phyloP scores from a whole-genome alignment of 2,329 filamentous ascomycete species.

The Botryosphaeria dothidea region DNA sequence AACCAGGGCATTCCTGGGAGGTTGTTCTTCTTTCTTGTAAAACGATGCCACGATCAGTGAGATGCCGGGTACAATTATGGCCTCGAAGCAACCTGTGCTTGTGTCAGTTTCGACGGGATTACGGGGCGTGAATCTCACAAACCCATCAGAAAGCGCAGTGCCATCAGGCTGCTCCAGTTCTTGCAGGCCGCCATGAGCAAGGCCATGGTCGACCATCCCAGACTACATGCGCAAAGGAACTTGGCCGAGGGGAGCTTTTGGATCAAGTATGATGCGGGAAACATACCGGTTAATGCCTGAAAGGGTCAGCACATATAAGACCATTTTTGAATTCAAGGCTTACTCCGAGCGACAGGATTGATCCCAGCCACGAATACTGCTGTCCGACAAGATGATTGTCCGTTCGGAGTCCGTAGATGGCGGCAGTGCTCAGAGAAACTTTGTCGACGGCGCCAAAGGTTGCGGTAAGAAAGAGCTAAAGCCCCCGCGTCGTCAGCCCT shows the following conservation, averaged over 20 bases:
- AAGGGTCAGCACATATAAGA: background rate
- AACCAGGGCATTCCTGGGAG: conserved; percentile 36
- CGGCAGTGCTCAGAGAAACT: conserved; percentile 42
- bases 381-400: conserved; percentile 50
- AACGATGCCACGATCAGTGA: conserved; percentile 40
- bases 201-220: conserved; percentile 12
- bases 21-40: conserved; percentile 40
- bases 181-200: conserved; percentile 27
- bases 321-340: background rate
- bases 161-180: conserved; percentile 17
- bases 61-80: conserved; percentile 36
- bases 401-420: conserved; percentile 52
- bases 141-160: conserved; percentile 32
- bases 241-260: conserved; percentile 18
- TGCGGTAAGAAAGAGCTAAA: conserved; percentile 13
- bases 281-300: conserved; percentile 14
- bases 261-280: conserved; percentile 16
- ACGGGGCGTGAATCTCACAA: no score
- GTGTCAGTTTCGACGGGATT: background rate
- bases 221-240: conserved; percentile 9
- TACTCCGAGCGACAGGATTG: conserved; percentile 52
- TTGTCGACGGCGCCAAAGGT: conserved; percentile 46
- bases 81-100: conserved; percentile 30
- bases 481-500: background rate
- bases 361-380: conserved; percentile 61